Evolutionary conservation across 345 rosid species (phyloP).

Genomic region (Dimocarpus longan): DNA sequence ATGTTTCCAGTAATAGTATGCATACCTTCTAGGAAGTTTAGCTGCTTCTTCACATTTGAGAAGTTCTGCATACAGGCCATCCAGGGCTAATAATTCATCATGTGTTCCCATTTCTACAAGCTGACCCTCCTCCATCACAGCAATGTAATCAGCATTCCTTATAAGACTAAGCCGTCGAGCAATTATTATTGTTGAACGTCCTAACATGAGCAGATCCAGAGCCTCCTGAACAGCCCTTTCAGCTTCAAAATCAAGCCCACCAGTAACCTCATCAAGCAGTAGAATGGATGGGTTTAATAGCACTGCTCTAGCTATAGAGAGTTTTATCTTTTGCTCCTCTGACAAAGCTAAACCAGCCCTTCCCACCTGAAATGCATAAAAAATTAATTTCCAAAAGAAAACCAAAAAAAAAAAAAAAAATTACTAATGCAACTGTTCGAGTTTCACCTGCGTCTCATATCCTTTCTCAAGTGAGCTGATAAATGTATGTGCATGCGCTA

Average conservation of each 20-base stretch:
- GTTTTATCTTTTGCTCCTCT: conserved; percentile 92
- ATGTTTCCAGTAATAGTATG: conserved; percentile 24
- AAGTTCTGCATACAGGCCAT: conserved; percentile 90
- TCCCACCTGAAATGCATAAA: conserved; percentile 65
- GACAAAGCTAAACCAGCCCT: conserved; percentile 85
- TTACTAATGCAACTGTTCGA: conserved; percentile 5
- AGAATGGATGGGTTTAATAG: conserved; percentile 87
- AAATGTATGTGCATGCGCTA: conserved; percentile 92
- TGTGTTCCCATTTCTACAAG: conserved; percentile 99
- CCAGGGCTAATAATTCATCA: conserved; percentile 72
- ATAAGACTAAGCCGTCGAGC: conserved; percentile 93
- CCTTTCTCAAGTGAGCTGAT: conserved; percentile 88
- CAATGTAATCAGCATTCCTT: conserved; percentile 92
- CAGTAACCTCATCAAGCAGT: conserved; percentile 97
- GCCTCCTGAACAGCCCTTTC: conserved; percentile 94
- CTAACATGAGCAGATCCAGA: conserved; percentile 94
- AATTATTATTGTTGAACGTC: conserved; percentile 94
- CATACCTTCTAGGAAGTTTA: conserved; percentile 94
- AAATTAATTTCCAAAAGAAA: conserved; percentile 16
- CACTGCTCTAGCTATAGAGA: conserved; percentile 98
- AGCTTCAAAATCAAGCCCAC: conserved; percentile 98
- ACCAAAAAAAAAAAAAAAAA: not conserved
- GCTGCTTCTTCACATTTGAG: conserved; percentile 96
- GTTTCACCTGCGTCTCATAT: conserved; percentile 81
- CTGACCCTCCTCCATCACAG: conserved; percentile 98